These are phyloP conservation scores for Hyaloperonospora arabidopsidis DNA, from an alignment of 352 stramenopile species.

Conservation along the genomic window DNA sequence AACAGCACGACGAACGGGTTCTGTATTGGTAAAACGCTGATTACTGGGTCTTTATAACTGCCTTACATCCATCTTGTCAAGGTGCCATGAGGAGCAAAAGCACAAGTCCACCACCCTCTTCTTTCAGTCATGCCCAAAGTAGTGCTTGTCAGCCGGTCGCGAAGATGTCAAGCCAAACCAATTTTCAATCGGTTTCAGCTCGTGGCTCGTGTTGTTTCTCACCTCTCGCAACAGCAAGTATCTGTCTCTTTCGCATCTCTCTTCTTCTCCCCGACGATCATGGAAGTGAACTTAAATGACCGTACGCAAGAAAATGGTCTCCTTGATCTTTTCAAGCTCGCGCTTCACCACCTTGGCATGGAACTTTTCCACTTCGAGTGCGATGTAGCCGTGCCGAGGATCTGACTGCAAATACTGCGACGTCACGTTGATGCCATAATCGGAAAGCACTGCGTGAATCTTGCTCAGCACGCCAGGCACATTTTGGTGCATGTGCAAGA, in stretches of 20 bases:
- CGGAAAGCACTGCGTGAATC: conserved; percentile 75
- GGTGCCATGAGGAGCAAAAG: conserved; percentile 18
- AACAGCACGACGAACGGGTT: conserved; percentile 12
- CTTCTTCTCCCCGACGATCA: too few relatives aligned
- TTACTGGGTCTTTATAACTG: conserved; percentile 11
- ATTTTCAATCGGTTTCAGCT: conserved; percentile 16
- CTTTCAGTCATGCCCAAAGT: conserved; percentile 22
- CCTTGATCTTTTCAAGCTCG: conserved; percentile 79
- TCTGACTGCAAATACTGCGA: conserved; percentile 82
- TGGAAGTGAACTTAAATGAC: conserved; percentile 39
- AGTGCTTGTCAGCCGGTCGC: conserved; percentile 7
- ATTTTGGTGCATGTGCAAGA: conserved; percentile 83
- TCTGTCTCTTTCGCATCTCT: neutral
- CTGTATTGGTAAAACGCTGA: conserved; percentile 28
- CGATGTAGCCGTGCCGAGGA: conserved; percentile 75
- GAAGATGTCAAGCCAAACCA: too few relatives aligned
- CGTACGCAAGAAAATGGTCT: conserved; percentile 78
- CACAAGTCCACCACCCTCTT: neutral
- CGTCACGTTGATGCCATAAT: conserved; percentile 82
- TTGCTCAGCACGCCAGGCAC: conserved; percentile 80
- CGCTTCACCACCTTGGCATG: conserved; percentile 73
- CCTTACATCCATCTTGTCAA: conserved; percentile 20
- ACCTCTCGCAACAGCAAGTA: conserved; percentile 7
- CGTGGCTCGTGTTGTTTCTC: conserved; percentile 17
- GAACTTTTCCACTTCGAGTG: conserved; percentile 73